These are phyloP conservation scores for Fusarium pseudonygamai DNA, from an alignment of 2,329 filamentous ascomycete genomes.

Conservation along the genomic window DNA sequence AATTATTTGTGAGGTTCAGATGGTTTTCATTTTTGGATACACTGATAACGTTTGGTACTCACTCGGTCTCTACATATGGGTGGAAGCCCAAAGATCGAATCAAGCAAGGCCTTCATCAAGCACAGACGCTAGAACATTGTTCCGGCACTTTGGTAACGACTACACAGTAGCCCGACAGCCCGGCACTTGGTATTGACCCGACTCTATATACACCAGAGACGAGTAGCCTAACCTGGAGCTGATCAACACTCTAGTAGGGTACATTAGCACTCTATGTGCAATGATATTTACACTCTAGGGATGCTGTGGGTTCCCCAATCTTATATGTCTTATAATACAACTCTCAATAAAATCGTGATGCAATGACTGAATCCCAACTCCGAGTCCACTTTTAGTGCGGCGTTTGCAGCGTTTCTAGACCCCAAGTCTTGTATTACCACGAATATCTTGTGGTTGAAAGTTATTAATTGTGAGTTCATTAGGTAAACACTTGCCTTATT, in stretches of 20 bases:
- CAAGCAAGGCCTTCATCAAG: neutral
- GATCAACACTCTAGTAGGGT: neutral
- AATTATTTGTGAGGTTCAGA: neutral
- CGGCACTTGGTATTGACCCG: neutral
- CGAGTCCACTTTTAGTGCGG: no score
- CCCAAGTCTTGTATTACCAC: neutral
- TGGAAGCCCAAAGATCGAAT: neutral
- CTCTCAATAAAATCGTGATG: neutral
- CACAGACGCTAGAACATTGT: slow-evolving; percentile 17
- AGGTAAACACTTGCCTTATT: neutral
- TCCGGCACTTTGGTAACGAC: slow-evolving; percentile 5
- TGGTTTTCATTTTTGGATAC: neutral
- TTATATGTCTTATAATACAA: neutral
- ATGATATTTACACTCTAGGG: neutral
- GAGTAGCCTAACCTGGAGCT: neutral
- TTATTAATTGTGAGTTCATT: no score
- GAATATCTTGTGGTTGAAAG: neutral
- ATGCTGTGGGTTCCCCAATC: neutral
- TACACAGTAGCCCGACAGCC: neutral
- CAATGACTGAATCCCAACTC: neutral
- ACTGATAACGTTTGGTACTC: neutral
- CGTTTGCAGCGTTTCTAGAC: neutral
- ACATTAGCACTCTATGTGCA: neutral
- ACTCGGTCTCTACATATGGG: neutral
- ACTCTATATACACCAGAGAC: neutral